Percentiles rank a stretch among this genome's conserved stretches.
Evolutionary conservation across 2,329 filamentous ascomycete species (phyloP).

Genomic region (Microdochium trichocladiopsis): DNA sequence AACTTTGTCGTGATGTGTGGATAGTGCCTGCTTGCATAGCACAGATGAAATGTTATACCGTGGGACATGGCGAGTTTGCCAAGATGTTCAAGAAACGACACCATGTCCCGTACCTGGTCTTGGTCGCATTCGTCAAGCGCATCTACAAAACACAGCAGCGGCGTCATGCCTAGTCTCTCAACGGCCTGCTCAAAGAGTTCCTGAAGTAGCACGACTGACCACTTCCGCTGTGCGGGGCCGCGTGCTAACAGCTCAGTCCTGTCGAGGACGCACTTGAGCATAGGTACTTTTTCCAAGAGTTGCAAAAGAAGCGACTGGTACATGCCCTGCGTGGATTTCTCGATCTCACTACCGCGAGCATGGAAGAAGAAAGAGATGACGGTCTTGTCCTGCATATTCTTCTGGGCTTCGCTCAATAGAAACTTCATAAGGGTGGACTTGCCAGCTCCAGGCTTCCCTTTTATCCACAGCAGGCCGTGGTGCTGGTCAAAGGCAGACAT

Average conservation of each 20-base stretch:
- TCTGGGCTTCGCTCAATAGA: neutral
- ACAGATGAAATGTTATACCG: slow-evolving; percentile 16
- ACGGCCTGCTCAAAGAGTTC: slow-evolving; percentile 4
- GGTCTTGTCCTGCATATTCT: slow-evolving; percentile 1
- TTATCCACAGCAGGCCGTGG: slow-evolving; percentile 3
- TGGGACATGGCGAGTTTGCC: neutral
- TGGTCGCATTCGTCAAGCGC: slow-evolving; percentile 13
- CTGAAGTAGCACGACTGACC: slow-evolving; percentile 4
- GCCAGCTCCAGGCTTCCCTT: slow-evolving; percentile 4
- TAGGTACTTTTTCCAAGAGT: slow-evolving; percentile 23
- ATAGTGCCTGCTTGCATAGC: slow-evolving; percentile 35
- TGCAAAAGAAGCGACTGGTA: slow-evolving; percentile 40
- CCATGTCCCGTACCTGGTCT: slow-evolving; percentile 8
- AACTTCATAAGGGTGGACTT: slow-evolving; percentile 6
- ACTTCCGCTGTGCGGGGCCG: neutral
- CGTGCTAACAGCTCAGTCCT: too few relatives aligned
- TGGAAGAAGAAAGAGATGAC: slow-evolving; percentile 39
- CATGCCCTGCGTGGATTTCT: slow-evolving; percentile 35
- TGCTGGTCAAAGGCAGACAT: neutral
- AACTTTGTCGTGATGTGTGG: slow-evolving; percentile 26
- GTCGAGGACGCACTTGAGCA: slow-evolving; percentile 23
- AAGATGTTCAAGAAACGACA: slow-evolving; percentile 6
- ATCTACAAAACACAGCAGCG: slow-evolving; percentile 10
- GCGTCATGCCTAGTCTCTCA: neutral
- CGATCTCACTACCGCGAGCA: slow-evolving; percentile 30